These are phyloP conservation scores for Flaveria robusta DNA, from an alignment of 129 eudicot species.

Conservation along the genomic window DNA sequence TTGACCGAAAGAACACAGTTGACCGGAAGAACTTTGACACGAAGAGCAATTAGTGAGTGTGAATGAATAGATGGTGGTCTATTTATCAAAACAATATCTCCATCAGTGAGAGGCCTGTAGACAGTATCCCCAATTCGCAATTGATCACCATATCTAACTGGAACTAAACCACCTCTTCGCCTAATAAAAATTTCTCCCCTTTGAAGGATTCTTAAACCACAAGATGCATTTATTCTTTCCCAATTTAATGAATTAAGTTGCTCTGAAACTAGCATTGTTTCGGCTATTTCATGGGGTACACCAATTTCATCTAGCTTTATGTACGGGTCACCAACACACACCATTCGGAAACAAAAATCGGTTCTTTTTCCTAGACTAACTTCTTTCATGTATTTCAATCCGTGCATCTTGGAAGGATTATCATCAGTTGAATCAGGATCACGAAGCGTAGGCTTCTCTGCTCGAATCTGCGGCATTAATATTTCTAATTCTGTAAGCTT, in stretches of 20 bases:
- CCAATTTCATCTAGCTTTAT: conserved; percentile 77
- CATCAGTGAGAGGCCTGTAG: conserved; percentile 61
- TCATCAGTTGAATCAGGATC: conserved; percentile 30
- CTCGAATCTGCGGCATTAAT: conserved; percentile 53
- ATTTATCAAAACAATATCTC: conserved; percentile 76
- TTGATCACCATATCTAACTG: conserved; percentile 49
- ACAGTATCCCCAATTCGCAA: conserved; percentile 59
- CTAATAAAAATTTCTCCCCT: conserved; percentile 54
- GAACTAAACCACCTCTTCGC: conserved; percentile 53
- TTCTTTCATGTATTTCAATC: conserved; percentile 76
- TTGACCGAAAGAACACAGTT: conserved; percentile 71
- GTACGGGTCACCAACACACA: conserved; percentile 81
- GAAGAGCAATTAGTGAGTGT: conserved; percentile 74
- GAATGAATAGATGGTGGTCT: conserved; percentile 96
- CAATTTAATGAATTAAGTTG: conserved; percentile 56
- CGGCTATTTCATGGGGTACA: conserved; percentile 64
- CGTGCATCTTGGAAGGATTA: conserved; percentile 51
- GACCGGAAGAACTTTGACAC: conserved; percentile 72
- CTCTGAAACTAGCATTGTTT: conserved; percentile 61
- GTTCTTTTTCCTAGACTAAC: conserved; percentile 72
- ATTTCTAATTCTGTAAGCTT: neutral
- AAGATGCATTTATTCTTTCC: conserved; percentile 51
- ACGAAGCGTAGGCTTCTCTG: conserved; percentile 50
- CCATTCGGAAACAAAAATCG: conserved; percentile 83
- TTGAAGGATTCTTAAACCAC: conserved; percentile 50